Percentiles rank a stretch among this genome's conserved stretches.
phyloP scores from a whole-genome alignment of 345 rosid genomes.

The Corymbia maculata region DNA sequence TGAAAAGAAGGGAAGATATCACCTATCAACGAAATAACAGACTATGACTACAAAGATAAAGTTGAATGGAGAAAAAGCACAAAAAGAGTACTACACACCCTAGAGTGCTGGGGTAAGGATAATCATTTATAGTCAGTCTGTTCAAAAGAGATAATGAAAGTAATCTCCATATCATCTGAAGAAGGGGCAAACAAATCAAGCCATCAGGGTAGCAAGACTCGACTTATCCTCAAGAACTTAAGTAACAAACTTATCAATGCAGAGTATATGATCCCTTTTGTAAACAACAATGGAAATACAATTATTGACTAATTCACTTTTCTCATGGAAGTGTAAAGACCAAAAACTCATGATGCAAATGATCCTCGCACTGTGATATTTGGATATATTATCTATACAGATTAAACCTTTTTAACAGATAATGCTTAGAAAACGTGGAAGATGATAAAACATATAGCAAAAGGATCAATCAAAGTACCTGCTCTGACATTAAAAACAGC shows the following conservation, averaged over 20 bases:
- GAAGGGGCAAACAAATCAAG: neutral
- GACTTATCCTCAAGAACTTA: neutral
- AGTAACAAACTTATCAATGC: neutral
- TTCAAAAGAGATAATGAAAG: neutral
- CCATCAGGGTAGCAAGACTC: neutral
- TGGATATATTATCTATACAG: neutral
- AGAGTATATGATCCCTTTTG: neutral
- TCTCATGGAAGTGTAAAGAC: neutral
- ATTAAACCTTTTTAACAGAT: neutral
- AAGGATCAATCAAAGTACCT: constrained; percentile 30
- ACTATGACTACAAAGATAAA: neutral
- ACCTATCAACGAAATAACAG: neutral
- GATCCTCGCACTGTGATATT: neutral
- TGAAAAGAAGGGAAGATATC: neutral
- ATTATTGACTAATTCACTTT: neutral
- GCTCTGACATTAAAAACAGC: constrained; percentile 89
- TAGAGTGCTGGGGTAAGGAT: neutral
- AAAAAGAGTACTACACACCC: neutral
- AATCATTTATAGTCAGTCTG: neutral
- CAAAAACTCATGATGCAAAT: neutral
- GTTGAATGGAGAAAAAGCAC: neutral
- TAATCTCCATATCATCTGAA: neutral
- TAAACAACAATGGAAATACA: neutral
- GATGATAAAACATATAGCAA: neutral
- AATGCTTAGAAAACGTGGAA: neutral